A percentile compares a stretch with the other conserved stretches of the same genome.
Conservation (phyloP, 2,329 filamentous ascomycete genomes). For the Malbranchea zuffiana region DNA sequence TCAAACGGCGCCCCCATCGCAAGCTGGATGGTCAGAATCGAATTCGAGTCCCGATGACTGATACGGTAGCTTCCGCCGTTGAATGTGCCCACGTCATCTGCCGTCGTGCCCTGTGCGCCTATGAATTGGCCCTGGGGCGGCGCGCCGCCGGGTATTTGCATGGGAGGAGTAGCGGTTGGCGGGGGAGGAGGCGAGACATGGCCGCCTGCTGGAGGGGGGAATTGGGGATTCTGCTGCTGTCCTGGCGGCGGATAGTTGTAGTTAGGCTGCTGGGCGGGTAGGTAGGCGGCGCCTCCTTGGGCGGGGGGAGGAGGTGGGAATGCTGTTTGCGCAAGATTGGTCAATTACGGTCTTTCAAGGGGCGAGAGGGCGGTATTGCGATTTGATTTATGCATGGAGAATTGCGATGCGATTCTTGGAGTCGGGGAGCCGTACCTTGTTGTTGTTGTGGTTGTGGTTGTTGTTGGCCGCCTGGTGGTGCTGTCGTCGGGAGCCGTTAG, state of each 20-base stretch:
- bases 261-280: constrained; percentile 11
- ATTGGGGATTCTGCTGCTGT: constrained; percentile 4
- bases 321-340: not conserved
- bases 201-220: constrained; percentile 19
- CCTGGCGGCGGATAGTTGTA: constrained; percentile 10
- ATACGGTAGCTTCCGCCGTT: constrained; percentile 92
- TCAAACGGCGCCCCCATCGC: constrained; percentile 76
- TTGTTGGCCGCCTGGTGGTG: not conserved
- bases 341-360: not conserved
- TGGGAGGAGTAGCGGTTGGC: constrained; percentile 1
- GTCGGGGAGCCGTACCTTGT: constrained; percentile 7
- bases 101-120: constrained; percentile 51
- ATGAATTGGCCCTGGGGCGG: constrained; percentile 47
- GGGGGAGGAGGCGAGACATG: constrained; percentile 9
- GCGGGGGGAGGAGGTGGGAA: constrained; percentile 13
- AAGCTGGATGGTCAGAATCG: constrained; percentile 76
- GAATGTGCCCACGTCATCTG: constrained; percentile 89
- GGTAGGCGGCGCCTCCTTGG: constrained; percentile 6
- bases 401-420: too few species aligned
- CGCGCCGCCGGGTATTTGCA: constrained; percentile 24
- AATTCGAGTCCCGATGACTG: constrained; percentile 84
- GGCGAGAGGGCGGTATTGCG: not conserved
- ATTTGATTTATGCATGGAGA: not conserved
- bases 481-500: not conserved
- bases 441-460: constrained; percentile 1